phyloP scores from a whole-genome alignment of 2,329 filamentous ascomycete species.

The Pseudocercospora vitis region DNA sequence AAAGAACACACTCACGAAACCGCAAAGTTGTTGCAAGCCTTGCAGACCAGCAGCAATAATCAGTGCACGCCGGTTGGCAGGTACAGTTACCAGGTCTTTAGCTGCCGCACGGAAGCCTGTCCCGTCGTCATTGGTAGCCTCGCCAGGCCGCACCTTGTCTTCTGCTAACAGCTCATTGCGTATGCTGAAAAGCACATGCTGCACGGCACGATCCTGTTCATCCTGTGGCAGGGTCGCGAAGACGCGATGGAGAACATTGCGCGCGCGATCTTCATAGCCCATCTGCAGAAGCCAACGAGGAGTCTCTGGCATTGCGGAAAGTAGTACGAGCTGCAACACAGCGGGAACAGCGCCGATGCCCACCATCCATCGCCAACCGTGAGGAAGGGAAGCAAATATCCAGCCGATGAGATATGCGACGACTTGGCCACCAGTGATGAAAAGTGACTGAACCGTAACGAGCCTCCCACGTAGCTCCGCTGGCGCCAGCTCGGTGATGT shows the following conservation, averaged over 20 bases:
- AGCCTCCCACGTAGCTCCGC: constrained; percentile 65
- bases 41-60: constrained; percentile 84
- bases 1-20: constrained; percentile 19
- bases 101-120: constrained; percentile 11
- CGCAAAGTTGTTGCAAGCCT: constrained; percentile 69
- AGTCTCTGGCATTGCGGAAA: constrained; percentile 79
- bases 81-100: constrained; percentile 43
- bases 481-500: constrained; percentile 36
- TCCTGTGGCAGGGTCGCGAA: constrained; percentile 19
- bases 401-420: constrained; percentile 84
- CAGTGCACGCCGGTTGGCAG: constrained; percentile 69
- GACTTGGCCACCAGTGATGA: constrained; percentile 85
- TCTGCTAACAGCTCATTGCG: constrained; percentile 62
- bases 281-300: constrained; percentile 81
- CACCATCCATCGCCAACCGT: constrained; percentile 89
- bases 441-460: constrained; percentile 77
- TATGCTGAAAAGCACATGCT: constrained; percentile 66
- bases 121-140: constrained; percentile 8
- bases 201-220: constrained; percentile 51
- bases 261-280: constrained; percentile 62
- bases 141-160: constrained; percentile 21
- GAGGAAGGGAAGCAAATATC: constrained; percentile 59
- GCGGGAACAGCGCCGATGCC: constrained; percentile 80
- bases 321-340: constrained; percentile 64
- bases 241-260: constrained; percentile 55